Evolutionary conservation across 169 alveolate genomes (phyloP).

Genomic region (Eimeria zaria): DNA sequence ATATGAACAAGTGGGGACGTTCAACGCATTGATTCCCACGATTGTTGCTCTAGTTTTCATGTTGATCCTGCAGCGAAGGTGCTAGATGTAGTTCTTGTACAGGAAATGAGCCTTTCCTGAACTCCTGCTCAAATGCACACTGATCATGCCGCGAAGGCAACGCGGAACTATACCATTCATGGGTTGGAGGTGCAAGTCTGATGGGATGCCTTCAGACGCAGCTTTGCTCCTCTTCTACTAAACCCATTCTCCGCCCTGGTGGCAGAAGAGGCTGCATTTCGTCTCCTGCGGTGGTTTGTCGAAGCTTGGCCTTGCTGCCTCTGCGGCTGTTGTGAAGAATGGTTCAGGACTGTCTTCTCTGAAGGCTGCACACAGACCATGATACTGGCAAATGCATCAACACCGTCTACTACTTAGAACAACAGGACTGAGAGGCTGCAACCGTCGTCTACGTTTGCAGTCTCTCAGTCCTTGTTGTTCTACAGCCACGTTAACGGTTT

Average conservation of each 20-base stretch:
- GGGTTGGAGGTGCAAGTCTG: not conserved
- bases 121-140: not conserved
- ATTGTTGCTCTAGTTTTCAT: not conserved
- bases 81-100: not conserved
- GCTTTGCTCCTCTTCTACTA: slow-evolving; percentile 22
- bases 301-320: slow-evolving; percentile 20
- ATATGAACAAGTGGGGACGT: not conserved
- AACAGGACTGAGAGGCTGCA: too few relatives aligned
- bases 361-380: slow-evolving; percentile 11
- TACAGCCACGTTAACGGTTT: not conserved
- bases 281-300: slow-evolving; percentile 62
- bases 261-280: slow-evolving; percentile 7
- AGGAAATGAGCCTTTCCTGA: not conserved
- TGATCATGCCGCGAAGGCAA: not conserved
- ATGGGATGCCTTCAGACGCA: slow-evolving; percentile 21
- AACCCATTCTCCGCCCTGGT: slow-evolving; percentile 21
- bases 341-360: slow-evolving; percentile 3
- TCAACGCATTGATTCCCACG: not conserved
- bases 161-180: not conserved
- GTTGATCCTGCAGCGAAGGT: not conserved
- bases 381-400: not conserved
- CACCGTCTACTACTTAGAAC: not conserved
- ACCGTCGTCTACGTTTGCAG: not conserved
- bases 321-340: slow-evolving; percentile 25
- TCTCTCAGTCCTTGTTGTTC: not conserved